Evolutionary conservation across 2,329 filamentous ascomycete genomes (phyloP).

Genomic region (Macrophomina pseudophaseolina): DNA sequence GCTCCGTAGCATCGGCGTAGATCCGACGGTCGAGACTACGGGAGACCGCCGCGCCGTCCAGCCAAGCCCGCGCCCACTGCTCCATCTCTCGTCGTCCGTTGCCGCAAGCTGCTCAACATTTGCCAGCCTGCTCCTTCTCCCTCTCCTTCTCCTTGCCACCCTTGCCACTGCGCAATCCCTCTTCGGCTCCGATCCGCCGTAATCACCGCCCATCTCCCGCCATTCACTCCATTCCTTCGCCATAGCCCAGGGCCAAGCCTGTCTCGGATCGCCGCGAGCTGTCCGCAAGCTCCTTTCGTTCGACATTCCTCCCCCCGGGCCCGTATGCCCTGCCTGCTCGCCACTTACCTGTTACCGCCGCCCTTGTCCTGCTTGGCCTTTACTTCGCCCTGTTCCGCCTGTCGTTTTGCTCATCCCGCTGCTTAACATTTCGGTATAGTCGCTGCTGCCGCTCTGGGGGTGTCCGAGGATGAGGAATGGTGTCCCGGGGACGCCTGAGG

Average conservation of each 20-base stretch:
- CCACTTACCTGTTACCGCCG: background rate
- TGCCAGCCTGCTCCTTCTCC: background rate
- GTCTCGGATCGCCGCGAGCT: conserved; percentile 5
- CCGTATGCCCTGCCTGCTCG: conserved; percentile 8
- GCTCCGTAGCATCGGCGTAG: conserved; percentile 17
- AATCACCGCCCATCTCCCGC: conserved; percentile 18
- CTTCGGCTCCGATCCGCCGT: conserved; percentile 16
- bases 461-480: conserved; percentile 36
- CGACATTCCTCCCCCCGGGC: conserved; percentile 6
- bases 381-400: background rate
- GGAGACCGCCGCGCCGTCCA: conserved; percentile 18
- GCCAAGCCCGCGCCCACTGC: conserved; percentile 16
- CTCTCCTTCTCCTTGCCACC: conserved; percentile 1
- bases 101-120: conserved; percentile 11
- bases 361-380: background rate
- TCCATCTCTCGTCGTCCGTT: conserved; percentile 12
- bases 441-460: conserved; percentile 1
- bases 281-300: conserved; percentile 4
- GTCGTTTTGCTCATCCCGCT: background rate
- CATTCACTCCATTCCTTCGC: background rate
- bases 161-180: conserved; percentile 14
- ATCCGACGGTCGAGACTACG: conserved; percentile 21
- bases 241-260: background rate
- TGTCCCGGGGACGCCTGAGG: conserved; percentile 34
- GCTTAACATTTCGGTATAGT: background rate